These are phyloP conservation scores for Escovopsis sp. DNA, from an alignment of 2,329 filamentous ascomycete species.

Conservation along the genomic window DNA sequence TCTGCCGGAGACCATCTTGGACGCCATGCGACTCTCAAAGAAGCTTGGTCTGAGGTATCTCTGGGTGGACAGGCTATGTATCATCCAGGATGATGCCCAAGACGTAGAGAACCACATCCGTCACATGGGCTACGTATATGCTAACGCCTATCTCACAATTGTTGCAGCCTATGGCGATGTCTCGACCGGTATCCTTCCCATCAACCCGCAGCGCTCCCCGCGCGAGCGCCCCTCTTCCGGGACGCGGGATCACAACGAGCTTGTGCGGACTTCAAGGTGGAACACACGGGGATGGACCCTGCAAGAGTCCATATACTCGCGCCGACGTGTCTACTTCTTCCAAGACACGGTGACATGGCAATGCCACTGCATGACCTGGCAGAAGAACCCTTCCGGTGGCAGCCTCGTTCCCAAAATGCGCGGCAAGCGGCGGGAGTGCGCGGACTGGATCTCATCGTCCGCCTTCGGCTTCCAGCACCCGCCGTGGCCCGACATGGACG, in stretches of 20 bases:
- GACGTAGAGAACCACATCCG: constrained; percentile 25
- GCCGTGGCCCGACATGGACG: constrained; percentile 31
- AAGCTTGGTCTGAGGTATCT: constrained; percentile 28
- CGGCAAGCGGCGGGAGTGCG: constrained; percentile 19
- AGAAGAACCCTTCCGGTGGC: constrained; percentile 15
- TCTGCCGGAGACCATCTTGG: constrained; percentile 26
- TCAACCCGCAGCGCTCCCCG: constrained; percentile 18
- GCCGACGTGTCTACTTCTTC: constrained; percentile 29
- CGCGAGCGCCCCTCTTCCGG: constrained; percentile 7
- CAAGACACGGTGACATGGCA: constrained; percentile 29
- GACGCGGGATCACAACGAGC: constrained; percentile 20
- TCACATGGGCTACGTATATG: constrained; percentile 31
- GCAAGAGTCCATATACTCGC: constrained; percentile 27
- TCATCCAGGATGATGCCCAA: constrained; percentile 28
- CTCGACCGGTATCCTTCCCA: constrained; percentile 21
- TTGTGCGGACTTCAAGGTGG: constrained; percentile 25
- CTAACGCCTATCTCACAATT: constrained; percentile 30
- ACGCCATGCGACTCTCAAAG: constrained; percentile 29
- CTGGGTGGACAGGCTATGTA: constrained; percentile 32
- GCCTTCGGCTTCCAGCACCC: constrained; percentile 24
- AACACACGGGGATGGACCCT: constrained; percentile 28
- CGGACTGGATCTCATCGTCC: constrained; percentile 16
- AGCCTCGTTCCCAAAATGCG: constrained; percentile 18
- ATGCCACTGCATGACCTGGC: constrained; percentile 30
- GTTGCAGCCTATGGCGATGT: constrained; percentile 27